Base-by-base conservation (phyloP, 257 asterid genomes). In the Gentiana dahurica region DNA sequence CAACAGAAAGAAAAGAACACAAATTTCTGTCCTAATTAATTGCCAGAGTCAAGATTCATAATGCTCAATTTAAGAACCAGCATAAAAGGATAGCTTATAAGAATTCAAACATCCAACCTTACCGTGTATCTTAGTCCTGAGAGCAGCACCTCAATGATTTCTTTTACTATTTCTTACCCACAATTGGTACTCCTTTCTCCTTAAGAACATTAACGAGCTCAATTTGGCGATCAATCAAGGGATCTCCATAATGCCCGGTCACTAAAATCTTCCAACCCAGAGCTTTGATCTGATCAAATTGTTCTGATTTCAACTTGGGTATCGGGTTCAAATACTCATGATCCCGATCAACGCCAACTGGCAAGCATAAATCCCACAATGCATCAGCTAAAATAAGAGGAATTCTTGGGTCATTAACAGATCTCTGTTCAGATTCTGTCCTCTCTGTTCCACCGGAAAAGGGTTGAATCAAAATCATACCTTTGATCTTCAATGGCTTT, bases 361-460 rank as follows among this genome's bases (percentile, higher is more conserved):
- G 87, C 62, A 85, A 53, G 0, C 59, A 69, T 0, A 75, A 7
- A 38, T 65, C 72, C 91, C 95, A 82, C 69, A 61, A 38, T 2
- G 74, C 0, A 55, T 82, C 86, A 2, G 39, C 1, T 4, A 11
- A 32, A 45, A 2, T 4, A 0, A 48, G 49, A 1, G 86, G 80
- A 1, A 82, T 6, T 6, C 50, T 1, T 37, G 56, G 62, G 8
- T 56, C 24, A 15, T 15, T 15, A 15, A 15, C 24, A 0, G 57
- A 7, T 32, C 32, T 50, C 32, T 70, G 72, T 66, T 85, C 94
- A 5, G 88, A 85, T 2, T 47, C n/a, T 10, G 79, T 72, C 69
- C 94, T 67, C 55, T 72, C 38, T 2, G 24, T 66, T 49, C 86
- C 89, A 13, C 94, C 86, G 12, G 77, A 72, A 53, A 59, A 81